Base-by-base conservation (phyloP, 1,139 yeast genomes). In the Hansenula lynferdii region DNA sequence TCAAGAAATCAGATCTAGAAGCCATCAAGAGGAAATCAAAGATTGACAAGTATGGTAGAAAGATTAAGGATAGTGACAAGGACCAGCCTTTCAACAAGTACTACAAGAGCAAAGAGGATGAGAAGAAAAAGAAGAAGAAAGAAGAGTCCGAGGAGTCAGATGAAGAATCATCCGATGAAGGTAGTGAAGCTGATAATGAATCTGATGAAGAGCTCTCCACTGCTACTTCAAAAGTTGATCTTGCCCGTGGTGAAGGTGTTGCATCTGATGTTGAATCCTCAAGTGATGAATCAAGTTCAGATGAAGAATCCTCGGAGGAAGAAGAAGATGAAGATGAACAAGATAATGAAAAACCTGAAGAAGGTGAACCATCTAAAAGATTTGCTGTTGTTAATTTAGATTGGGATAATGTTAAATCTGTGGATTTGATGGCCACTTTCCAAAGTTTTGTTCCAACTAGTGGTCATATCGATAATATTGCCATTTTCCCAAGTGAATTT, bases 351-450 rank as follows among this genome's bases (percentile, higher is more conserved):
- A 72, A 76, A 41, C 85, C 94, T 11, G 92, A 85, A 37, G 81
- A 79, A 43, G 95, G 96, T 31, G 97, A 90, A 2, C 96, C 96
- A 22, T 72, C 95, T 0, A 65, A 67, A 27, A 67, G 85, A 6
- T 71, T 94, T 57, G 98, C 98, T 0, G 96, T 83, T 2, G 98
- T 94, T 24, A 94, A 94, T 55, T 70, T 94, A 75, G 98, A 94
- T 58, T 94, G 98, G 98, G 99, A 94, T 52, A 85, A 92, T 56
- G 71, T 94, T 17, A 74, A 79, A 38, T 85, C 97, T 0, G 79
- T 77, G 11, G 98, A 92, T 59, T 62, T 94, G 48, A 78, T 86
- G 85, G 95, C 95, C 6, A 84, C 97, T 0, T 87, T 94, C 52
- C 67, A 80, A 7, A 81, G 96, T 38, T 94, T 94, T 65, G 83